Evolutionary conservation across 768 basidiomycete genomes (phyloP).

Genomic region (Gymnopilus dilepis): DNA sequence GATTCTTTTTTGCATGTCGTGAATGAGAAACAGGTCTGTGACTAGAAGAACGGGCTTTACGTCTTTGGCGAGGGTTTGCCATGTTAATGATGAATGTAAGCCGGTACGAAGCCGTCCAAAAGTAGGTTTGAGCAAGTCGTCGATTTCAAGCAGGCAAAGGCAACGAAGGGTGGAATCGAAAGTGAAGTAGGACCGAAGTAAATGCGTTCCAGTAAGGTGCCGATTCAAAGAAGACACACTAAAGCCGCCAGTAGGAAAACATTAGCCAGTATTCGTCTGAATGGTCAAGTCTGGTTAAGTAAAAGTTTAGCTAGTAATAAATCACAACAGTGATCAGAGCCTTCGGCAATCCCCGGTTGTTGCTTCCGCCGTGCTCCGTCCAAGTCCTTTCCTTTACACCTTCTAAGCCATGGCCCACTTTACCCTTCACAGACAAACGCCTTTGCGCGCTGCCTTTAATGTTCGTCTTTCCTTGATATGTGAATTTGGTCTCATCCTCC

Average conservation of each 20-base stretch:
- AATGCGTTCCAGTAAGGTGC: background rate
- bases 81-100: conserved; percentile 46
- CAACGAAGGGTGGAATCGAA: background rate
- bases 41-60: conserved; percentile 81
- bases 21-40: conserved; percentile 78
- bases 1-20: conserved; percentile 70
- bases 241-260: background rate
- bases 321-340: conserved; percentile 18
- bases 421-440: conserved; percentile 43
- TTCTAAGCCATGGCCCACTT: conserved; percentile 48
- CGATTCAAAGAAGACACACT: background rate
- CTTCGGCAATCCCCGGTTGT: conserved; percentile 37
- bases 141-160: background rate
- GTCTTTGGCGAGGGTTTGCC: conserved; percentile 94
- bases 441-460: conserved; percentile 39
- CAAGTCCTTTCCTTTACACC: conserved; percentile 10
- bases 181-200: background rate
- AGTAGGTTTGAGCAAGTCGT: background rate
- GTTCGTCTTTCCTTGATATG: conserved; percentile 34
- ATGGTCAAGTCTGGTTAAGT: too few species aligned
- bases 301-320: too few species aligned
- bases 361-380: conserved; percentile 36
- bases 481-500: conserved; percentile 14
- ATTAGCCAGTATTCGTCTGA: background rate
- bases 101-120: background rate